phyloP scores from a whole-genome alignment of 768 basidiomycete genomes.

The Kwoniella heveanensis region DNA sequence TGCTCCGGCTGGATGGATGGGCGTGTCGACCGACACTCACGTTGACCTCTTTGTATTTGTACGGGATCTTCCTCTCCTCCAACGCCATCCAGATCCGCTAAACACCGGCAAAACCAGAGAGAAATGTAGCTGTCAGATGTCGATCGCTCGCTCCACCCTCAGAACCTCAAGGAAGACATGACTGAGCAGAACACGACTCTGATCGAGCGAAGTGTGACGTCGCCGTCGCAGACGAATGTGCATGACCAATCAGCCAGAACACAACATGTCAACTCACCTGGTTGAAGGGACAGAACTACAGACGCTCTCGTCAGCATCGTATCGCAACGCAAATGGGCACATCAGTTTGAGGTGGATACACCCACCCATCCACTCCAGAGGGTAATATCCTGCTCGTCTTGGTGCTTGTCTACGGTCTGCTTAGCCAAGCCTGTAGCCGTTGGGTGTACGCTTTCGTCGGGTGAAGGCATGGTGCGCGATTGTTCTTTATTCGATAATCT shows the following conservation, averaged over 20 bases:
- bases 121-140: not conserved
- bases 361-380: slow-evolving; percentile 71
- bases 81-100: slow-evolving; percentile 71
- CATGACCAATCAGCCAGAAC: too few species aligned
- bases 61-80: slow-evolving; percentile 70
- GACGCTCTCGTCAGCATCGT: not conserved
- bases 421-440: slow-evolving; percentile 65
- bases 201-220: too few species aligned
- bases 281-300: slow-evolving; percentile 75
- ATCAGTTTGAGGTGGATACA: too few species aligned
- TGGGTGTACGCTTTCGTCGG: slow-evolving; percentile 64
- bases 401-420: slow-evolving; percentile 62
- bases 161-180: too few species aligned
- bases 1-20: too few species aligned
- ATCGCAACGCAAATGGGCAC: not conserved
- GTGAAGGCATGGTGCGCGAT: slow-evolving; percentile 33
- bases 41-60: slow-evolving; percentile 58
- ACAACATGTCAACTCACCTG: slow-evolving; percentile 59
- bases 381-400: slow-evolving; percentile 62
- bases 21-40: slow-evolving; percentile 7
- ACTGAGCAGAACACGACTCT: too few species aligned
- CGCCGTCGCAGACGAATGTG: too few species aligned
- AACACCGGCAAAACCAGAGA: not conserved
- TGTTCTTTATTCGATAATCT: too few species aligned
- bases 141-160: too few species aligned